Base-by-base conservation (phyloP, 768 basidiomycete species). In the Agaricus subrufescens region DNA sequence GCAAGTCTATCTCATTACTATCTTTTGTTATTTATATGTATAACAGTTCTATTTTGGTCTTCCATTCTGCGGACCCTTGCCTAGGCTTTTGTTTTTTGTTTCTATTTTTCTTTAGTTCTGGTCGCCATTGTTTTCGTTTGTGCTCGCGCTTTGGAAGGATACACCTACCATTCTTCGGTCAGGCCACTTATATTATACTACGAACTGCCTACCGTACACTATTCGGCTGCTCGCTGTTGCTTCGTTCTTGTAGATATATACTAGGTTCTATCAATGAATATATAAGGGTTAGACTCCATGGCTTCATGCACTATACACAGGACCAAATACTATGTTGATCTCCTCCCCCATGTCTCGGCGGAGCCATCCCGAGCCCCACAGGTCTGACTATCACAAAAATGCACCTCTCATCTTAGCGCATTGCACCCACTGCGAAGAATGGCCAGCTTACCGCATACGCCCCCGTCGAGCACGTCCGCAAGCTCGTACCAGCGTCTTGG, bases 21-120 rank as follows among this genome's bases (percentile, higher is more conserved):
- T 25, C 19, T 50, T 26, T 34, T 44, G 19, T 48, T 49, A 46
- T 51, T 23, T 5, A 34, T 52, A 47, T 52, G 56, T 57, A 57
- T 46, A 57, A 46, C 51, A 19, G 12, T 19, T 4, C 14, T 19
- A 4, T 42, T 42, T 42, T 42, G 4, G 12, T 15, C n/a, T 14
- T 3, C 19, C 12, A 15, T 19, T 42, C 12, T 42, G 12, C 49
- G 42, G 34, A 11, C 19, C 47, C 42, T 30, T 43, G 15, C 4
- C 29, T 49, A 8, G 49, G 26, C 10, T 44, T n/a, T 46, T 29
- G 14, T 56, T 25, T 19, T 42, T 30, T 27, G 46, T 27, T 10
- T 47, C 15, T 14, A 4, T 26, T 27, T 10, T 27, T 3, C n/a
- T 45, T 45, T 34, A 10, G 8, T 9, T 37, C 12, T 9, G 11